These are phyloP conservation scores for Gaertneriomyces sp. DNA, from an alignment of 192 early-diverging fungal genomes.

Conservation along the genomic window DNA sequence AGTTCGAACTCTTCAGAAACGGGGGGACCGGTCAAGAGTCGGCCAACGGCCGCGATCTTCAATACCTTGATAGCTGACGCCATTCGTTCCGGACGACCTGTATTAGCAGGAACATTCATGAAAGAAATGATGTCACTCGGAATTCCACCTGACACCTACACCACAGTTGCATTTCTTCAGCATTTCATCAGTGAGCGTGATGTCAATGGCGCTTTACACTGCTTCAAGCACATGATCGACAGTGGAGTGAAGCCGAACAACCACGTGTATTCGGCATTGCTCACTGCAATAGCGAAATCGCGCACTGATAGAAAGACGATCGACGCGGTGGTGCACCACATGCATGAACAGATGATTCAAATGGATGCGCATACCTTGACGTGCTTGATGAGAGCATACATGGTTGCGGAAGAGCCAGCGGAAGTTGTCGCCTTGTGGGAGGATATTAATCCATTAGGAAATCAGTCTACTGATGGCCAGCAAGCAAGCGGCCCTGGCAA, in stretches of 20 bases:
- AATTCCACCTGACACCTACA: slow-evolving; percentile 15
- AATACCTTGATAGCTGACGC: slow-evolving; percentile 12
- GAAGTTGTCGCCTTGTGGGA: too few species aligned
- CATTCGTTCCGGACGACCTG: background rate
- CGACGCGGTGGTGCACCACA: too few species aligned
- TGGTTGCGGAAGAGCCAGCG: too few species aligned
- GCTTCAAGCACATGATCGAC: slow-evolving; percentile 14
- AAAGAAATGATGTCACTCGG: slow-evolving; percentile 11
- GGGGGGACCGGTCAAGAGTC: too few species aligned
- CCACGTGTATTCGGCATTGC: slow-evolving; percentile 12
- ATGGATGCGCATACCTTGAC: too few species aligned
- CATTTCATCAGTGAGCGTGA: background rate
- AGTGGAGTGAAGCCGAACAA: slow-evolving; percentile 17
- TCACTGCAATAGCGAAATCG: background rate
- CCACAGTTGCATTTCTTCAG: slow-evolving; percentile 11
- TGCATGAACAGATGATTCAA: too few species aligned
- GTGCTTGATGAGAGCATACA: too few species aligned
- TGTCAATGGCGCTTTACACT: background rate
- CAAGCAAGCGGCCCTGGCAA: too few species aligned
- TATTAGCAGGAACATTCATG: background rate
- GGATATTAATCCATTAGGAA: too few species aligned
- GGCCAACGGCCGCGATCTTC: background rate
- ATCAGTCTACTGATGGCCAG: too few species aligned
- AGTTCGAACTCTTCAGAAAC: too few species aligned
- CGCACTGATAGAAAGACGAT: background rate